Evolutionary conservation across 805 yeast species (phyloP).

Genomic region (Pichia heedii): DNA sequence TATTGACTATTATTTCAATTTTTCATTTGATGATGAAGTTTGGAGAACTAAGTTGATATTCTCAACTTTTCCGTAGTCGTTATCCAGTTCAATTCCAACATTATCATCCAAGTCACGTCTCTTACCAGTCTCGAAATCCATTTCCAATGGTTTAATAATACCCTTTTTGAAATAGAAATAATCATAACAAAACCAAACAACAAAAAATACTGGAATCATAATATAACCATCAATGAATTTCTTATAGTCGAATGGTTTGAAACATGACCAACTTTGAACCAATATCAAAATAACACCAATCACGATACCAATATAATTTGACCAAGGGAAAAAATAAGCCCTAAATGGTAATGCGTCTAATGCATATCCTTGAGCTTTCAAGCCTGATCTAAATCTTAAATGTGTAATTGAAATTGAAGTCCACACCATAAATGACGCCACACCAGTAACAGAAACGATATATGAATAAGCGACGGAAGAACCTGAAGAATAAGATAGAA

Average conservation of each 20-base stretch:
- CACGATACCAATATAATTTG: conserved; percentile 40
- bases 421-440: conserved; percentile 63
- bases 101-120: conserved; percentile 27
- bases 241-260: conserved; percentile 51
- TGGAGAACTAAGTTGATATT: background rate
- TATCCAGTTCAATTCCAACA: conserved; percentile 11
- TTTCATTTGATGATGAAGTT: background rate
- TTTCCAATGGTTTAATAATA: conserved; percentile 31
- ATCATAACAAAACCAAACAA: conserved; percentile 27
- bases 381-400: conserved; percentile 44
- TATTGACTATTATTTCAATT: background rate
- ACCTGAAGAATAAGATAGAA: conserved; percentile 50
- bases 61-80: background rate
- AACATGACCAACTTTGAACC: conserved; percentile 59
- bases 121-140: conserved; percentile 45
- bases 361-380: conserved; percentile 34
- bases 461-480: conserved; percentile 52
- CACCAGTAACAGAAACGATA: conserved; percentile 56
- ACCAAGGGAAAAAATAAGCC: conserved; percentile 42
- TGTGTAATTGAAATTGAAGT: conserved; percentile 49
- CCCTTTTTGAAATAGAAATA: conserved; percentile 14
- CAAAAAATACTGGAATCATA: conserved; percentile 46
- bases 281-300: conserved; percentile 45
- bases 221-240: conserved; percentile 53
- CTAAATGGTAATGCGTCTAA: conserved; percentile 44